phyloP scores from a whole-genome alignment of 495 filamentous ascomycete species.

The Penicillium riverlandense region DNA sequence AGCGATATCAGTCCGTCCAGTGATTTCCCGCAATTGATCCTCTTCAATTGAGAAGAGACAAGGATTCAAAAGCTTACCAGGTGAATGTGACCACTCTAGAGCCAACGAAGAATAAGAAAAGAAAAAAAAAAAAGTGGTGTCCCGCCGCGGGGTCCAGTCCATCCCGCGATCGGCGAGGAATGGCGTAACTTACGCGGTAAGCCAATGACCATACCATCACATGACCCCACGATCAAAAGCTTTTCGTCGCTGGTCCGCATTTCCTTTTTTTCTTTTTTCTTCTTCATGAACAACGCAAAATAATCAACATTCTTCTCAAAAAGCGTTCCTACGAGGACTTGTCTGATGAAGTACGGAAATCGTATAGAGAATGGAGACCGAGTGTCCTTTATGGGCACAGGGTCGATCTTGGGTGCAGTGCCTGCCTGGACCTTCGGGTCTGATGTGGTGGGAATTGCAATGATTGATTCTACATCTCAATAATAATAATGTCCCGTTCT shows the following conservation, averaged over 20 bases:
- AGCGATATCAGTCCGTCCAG: too few species aligned
- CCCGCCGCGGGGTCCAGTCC: slow-evolving; percentile 19
- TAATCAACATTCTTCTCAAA: slow-evolving; percentile 52
- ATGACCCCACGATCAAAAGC: slow-evolving; percentile 11
- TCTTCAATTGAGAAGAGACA: slow-evolving; percentile 1
- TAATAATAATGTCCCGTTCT: slow-evolving; percentile 1
- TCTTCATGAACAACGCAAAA: slow-evolving; percentile 63
- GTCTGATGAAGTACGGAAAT: slow-evolving; percentile 57
- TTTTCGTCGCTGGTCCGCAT: slow-evolving; percentile 4
- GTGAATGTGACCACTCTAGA: background rate
- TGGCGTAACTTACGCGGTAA: background rate
- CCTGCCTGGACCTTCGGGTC: slow-evolving; percentile 29
- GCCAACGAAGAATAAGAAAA: slow-evolving; percentile 1
- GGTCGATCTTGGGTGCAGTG: slow-evolving; percentile 66
- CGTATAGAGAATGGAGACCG: slow-evolving; percentile 60
- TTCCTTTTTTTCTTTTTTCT: slow-evolving; percentile 36
- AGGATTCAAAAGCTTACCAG: background rate
- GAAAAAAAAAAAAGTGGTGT: slow-evolving; percentile 15
- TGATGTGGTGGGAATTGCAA: slow-evolving; percentile 56
- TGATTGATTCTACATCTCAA: slow-evolving; percentile 56
- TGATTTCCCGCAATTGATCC: too few species aligned
- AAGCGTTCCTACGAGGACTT: slow-evolving; percentile 54
- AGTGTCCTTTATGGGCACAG: slow-evolving; percentile 27
- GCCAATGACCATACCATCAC: background rate
- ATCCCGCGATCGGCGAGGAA: slow-evolving; percentile 16